Conservation (phyloP, 768 basidiomycete genomes). For the Lentinula edodes region DNA sequence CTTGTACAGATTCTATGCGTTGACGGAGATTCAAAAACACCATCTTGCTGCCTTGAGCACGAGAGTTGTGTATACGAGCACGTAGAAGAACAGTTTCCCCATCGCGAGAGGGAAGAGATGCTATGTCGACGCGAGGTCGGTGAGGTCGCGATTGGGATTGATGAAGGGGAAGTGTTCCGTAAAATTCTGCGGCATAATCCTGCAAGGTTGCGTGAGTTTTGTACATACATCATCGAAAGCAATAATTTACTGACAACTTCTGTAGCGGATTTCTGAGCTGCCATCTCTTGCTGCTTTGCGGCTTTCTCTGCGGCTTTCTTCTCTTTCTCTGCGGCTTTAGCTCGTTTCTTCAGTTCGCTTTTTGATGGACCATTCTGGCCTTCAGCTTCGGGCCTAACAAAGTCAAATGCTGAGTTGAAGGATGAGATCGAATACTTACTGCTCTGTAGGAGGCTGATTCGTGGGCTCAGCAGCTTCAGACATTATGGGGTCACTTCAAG, state of each 20-base stretch:
- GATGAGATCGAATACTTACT: slow-evolving; percentile 14
- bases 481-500: slow-evolving; percentile 16
- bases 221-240: background rate
- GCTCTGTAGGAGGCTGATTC: slow-evolving; percentile 15
- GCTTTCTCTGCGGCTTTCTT: slow-evolving; percentile 84
- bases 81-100: slow-evolving; percentile 79
- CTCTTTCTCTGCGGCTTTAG: slow-evolving; percentile 88
- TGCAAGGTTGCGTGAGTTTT: slow-evolving; percentile 20
- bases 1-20: slow-evolving; percentile 81
- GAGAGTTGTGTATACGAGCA: slow-evolving; percentile 86
- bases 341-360: slow-evolving; percentile 85
- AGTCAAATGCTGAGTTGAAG: background rate
- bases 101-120: slow-evolving; percentile 55
- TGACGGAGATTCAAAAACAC: slow-evolving; percentile 92
- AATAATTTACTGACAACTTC: slow-evolving; percentile 45
- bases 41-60: slow-evolving; percentile 93
- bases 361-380: slow-evolving; percentile 61
- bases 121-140: slow-evolving; percentile 58
- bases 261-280: slow-evolving; percentile 56
- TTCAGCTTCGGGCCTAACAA: slow-evolving; percentile 19
- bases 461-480: slow-evolving; percentile 24
- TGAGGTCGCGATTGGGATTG: slow-evolving; percentile 79
- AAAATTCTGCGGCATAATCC: slow-evolving; percentile 77
- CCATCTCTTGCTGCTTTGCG: slow-evolving; percentile 72
- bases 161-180: slow-evolving; percentile 85